These are phyloP conservation scores for Elasticomyces elasticus DNA, from an alignment of 495 filamentous ascomycete species.

Conservation along the genomic window DNA sequence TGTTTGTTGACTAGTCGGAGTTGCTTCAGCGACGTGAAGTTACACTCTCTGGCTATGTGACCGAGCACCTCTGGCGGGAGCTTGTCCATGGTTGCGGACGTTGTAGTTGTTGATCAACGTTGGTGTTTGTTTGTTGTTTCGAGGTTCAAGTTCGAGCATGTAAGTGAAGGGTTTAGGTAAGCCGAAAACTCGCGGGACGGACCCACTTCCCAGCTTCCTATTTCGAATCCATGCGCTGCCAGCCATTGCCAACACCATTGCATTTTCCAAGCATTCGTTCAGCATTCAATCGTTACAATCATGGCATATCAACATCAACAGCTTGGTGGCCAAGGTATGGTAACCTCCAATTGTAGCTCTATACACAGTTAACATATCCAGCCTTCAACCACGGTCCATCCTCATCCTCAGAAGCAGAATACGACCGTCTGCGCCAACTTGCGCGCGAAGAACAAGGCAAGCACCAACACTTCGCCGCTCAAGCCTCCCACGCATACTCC, in stretches of 20 bases:
- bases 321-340: slow-evolving; percentile 7
- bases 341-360: background rate
- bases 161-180: background rate
- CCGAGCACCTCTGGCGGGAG: slow-evolving; percentile 7
- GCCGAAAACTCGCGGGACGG: background rate
- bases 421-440: slow-evolving; percentile 79
- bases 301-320: background rate
- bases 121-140: background rate
- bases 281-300: background rate
- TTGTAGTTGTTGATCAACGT: background rate
- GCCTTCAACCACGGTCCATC: slow-evolving; percentile 73
- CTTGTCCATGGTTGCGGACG: background rate
- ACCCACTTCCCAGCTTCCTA: background rate
- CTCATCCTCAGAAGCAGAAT: slow-evolving; percentile 66
- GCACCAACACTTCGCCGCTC: slow-evolving; percentile 58
- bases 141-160: background rate
- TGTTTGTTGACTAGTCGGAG: background rate
- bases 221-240: no score
- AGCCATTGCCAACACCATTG: no score
- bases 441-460: slow-evolving; percentile 69
- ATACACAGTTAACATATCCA: slow-evolving; percentile 25
- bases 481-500: slow-evolving; percentile 60
- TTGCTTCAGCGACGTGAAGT: background rate
- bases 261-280: background rate
- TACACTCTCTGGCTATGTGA: background rate